Base-by-base conservation (phyloP, 2,329 filamentous ascomycete species). In the Clarireedia hainanense region DNA sequence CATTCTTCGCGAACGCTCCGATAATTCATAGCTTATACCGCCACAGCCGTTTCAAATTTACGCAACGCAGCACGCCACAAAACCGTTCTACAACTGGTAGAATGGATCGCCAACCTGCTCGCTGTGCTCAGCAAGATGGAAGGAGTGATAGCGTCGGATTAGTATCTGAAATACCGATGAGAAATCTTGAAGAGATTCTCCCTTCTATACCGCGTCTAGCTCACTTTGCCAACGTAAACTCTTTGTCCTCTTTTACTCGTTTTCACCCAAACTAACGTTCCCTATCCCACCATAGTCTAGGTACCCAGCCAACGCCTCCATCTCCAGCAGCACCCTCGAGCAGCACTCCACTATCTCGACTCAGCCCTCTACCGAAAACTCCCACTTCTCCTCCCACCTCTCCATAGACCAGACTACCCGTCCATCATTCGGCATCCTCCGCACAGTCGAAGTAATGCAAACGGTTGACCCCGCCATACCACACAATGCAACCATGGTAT, bases 1-100 rank as follows among this genome's bases (percentile, higher is more conserved):
- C 63, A 4, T 17, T 62, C 0, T 55, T 65, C 4, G 63, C 59
- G 15, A 67, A 67, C 47, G 59, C 60, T 9, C 63, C 63, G 1
- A 56, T 65, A 12, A 15, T 67, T 37, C 58, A 63, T 30, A 58
- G 55, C 5, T 45, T 65, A 14, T 66, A 58, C 54, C 56, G 60
- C 4, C 61, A 62, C 12, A 51, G 45, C 24, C 49, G 26, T n/a
- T 10, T 24, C 52, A 27, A 45, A 43, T 7, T 12, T 12, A 43
- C 9, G 20, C 40, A 15, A 14, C 15, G 36, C 7, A 49, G n/a
- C 12, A 49, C 34, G 20, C 24, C 43, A 24, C 14, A n/a, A 46
- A 20, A 37, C 1, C 23, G 23, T n/a, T 34, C 26, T 6, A 17
- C 17, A 40, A 36, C 51, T 1, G 34, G 34, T 3, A 40, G 34